phyloP scores from a whole-genome alignment of 2,329 filamentous ascomycete genomes.

The Mycocentrospora acerina region DNA sequence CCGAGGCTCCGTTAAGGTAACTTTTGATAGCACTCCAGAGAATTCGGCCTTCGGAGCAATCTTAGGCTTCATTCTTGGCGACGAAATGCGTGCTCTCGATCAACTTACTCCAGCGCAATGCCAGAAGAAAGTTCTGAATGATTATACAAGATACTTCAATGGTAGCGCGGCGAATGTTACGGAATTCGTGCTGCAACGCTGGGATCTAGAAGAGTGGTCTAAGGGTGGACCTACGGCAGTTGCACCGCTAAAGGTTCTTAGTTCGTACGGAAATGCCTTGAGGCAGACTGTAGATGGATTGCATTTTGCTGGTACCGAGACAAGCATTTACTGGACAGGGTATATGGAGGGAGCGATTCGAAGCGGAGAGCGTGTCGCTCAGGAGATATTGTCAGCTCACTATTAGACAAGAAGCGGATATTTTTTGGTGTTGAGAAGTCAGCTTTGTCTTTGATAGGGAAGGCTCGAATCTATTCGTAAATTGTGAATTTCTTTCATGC shows the following conservation, averaged over 20 bases:
- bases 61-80: slow-evolving; percentile 24
- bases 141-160: slow-evolving; percentile 18
- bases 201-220: slow-evolving; percentile 23
- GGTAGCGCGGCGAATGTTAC: slow-evolving; percentile 10
- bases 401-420: no score
- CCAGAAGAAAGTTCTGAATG: slow-evolving; percentile 7
- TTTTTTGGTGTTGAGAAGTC: no score
- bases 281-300: slow-evolving; percentile 39
- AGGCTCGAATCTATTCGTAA: no score
- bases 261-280: slow-evolving; percentile 12
- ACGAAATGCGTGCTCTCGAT: slow-evolving; percentile 20
- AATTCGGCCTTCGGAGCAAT: slow-evolving; percentile 20
- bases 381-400: slow-evolving; percentile 49
- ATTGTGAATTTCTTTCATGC: no score
- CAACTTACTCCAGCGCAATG: neutral
- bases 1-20: slow-evolving; percentile 9
- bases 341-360: slow-evolving; percentile 61
- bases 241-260: slow-evolving; percentile 15
- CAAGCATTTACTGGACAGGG: slow-evolving; percentile 55
- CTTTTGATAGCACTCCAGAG: slow-evolving; percentile 22
- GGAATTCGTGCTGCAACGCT: slow-evolving; percentile 23
- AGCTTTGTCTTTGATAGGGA: no score
- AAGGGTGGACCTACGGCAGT: slow-evolving; percentile 19
- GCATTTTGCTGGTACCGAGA: slow-evolving; percentile 60
- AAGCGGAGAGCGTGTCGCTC: slow-evolving; percentile 52